phyloP scores from a whole-genome alignment of 768 basidiomycete species.

The Guyanaporus albipodus region DNA sequence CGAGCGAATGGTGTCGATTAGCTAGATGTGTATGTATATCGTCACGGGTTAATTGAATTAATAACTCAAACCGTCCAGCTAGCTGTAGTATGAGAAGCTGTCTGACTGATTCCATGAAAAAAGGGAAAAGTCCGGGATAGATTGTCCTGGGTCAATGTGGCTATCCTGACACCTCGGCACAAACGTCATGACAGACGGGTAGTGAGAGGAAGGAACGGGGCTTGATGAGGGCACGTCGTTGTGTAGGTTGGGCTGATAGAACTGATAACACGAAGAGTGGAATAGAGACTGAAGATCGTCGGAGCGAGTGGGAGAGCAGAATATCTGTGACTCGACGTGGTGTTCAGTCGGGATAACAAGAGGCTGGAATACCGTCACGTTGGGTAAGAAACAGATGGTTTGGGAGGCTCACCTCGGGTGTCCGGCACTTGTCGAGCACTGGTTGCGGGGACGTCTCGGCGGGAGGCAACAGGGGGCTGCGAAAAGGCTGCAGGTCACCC shows the following conservation, averaged over 20 bases:
- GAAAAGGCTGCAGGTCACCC: constrained; percentile 21
- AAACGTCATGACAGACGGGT: constrained; percentile 15
- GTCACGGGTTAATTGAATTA: constrained; percentile 20
- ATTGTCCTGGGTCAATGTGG: constrained; percentile 5
- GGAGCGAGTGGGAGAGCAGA: not conserved
- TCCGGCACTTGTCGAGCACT: not conserved
- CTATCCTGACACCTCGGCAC: not conserved
- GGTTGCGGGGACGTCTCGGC: not conserved
- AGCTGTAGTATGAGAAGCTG: constrained; percentile 20
- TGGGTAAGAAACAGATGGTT: not conserved
- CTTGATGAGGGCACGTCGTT: not conserved
- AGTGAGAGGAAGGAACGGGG: constrained; percentile 1
- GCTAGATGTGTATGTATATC: constrained; percentile 9
- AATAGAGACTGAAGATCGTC: constrained; percentile 1
- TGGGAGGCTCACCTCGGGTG: constrained; percentile 13
- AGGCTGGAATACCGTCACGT: constrained; percentile 9
- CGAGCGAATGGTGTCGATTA: constrained; percentile 8
- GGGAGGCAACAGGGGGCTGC: constrained; percentile 31
- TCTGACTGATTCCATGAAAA: constrained; percentile 24
- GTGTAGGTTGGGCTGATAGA: not conserved
- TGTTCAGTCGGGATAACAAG: not conserved
- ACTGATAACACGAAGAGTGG: not conserved
- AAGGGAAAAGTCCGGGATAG: constrained; percentile 13
- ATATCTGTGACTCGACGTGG: constrained; percentile 1
- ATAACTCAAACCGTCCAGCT: constrained; percentile 25